Percentiles rank a stretch among this genome's conserved stretches.
Conservation (phyloP, 163 green algal species). For the Trebouxiophyceae sp. region DNA sequence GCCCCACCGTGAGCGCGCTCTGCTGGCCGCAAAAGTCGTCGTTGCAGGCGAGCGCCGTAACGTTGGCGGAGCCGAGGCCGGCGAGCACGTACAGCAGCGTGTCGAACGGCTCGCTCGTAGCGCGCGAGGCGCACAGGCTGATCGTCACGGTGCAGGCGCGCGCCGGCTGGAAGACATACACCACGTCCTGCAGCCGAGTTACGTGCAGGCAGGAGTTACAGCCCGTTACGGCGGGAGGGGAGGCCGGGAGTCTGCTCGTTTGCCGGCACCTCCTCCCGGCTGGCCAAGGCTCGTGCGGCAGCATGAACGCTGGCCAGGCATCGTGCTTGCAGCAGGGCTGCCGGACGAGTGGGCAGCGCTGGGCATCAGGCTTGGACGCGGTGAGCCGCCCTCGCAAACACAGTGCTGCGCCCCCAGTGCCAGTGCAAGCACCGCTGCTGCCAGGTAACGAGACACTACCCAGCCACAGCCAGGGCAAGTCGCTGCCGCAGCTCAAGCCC, state of each 20-base stretch:
- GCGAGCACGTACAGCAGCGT: constrained; percentile 26
- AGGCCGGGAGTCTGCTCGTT: neutral
- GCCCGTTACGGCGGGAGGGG: neutral
- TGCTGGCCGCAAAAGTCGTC: constrained; percentile 26
- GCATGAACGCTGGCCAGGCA: neutral
- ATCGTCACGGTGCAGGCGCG: constrained; percentile 14
- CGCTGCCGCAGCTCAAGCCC: neutral
- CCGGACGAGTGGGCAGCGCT: neutral
- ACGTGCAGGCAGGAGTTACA: neutral
- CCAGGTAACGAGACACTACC: no score
- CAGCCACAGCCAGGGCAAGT: neutral
- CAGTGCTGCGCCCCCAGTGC: no score
- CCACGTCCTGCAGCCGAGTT: constrained; percentile 23
- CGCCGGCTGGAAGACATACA: constrained; percentile 28
- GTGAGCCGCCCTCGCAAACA: no score
- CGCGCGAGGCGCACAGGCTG: constrained; percentile 21
- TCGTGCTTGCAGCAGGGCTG: neutral
- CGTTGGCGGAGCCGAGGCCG: constrained; percentile 5
- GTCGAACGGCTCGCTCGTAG: constrained; percentile 22
- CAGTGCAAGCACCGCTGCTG: no score
- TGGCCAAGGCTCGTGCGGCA: neutral
- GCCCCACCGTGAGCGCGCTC: constrained; percentile 8
- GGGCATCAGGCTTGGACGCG: neutral
- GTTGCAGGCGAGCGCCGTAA: constrained; percentile 14
- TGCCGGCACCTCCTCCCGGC: neutral